phyloP scores from a whole-genome alignment of 768 basidiomycete genomes.

The Russula virescens region DNA sequence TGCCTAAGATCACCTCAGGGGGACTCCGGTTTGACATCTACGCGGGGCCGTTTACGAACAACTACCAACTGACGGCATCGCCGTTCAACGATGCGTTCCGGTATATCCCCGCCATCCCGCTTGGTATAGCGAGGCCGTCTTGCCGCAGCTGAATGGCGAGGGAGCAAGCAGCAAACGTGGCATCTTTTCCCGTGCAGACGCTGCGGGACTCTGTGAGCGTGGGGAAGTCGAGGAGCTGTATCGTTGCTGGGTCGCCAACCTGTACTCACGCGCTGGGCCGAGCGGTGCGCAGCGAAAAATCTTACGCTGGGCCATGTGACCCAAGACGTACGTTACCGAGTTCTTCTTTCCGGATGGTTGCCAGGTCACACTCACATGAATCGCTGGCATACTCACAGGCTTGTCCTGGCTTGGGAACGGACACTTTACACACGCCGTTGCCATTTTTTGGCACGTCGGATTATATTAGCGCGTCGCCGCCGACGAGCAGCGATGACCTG shows the following conservation, averaged over 20 bases:
- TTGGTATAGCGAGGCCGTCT: conserved; percentile 46
- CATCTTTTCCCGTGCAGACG: conserved; percentile 30
- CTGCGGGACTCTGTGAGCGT: conserved; percentile 38
- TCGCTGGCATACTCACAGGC: conserved; percentile 34
- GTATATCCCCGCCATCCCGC: conserved; percentile 51
- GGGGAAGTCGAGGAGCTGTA: conserved; percentile 50
- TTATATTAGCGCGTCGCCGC: conserved; percentile 54
- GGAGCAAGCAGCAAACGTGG: conserved; percentile 34
- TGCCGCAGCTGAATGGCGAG: conserved; percentile 46
- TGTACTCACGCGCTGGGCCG: conserved; percentile 38
- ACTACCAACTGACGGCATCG: conserved; percentile 71
- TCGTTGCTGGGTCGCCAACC: conserved; percentile 52
- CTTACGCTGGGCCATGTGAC: conserved; percentile 75
- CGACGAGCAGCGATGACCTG: conserved; percentile 43
- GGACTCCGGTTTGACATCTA: conserved; percentile 63
- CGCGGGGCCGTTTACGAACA: conserved; percentile 66
- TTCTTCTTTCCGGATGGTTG: neutral
- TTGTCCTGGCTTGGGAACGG: conserved; percentile 74
- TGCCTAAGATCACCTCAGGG: conserved; percentile 60
- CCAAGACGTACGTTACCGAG: conserved; percentile 42
- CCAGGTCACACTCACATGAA: neutral
- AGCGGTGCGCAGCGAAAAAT: conserved; percentile 40
- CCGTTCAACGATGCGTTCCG: conserved; percentile 64
- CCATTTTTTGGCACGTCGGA: conserved; percentile 49
- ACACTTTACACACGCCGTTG: conserved; percentile 56